A percentile compares a stretch with the other conserved stretches of the same genome.
Evolutionary conservation across 2,329 filamentous ascomycete species (phyloP).

Genomic region (Fusarium solani-melongenae): DNA sequence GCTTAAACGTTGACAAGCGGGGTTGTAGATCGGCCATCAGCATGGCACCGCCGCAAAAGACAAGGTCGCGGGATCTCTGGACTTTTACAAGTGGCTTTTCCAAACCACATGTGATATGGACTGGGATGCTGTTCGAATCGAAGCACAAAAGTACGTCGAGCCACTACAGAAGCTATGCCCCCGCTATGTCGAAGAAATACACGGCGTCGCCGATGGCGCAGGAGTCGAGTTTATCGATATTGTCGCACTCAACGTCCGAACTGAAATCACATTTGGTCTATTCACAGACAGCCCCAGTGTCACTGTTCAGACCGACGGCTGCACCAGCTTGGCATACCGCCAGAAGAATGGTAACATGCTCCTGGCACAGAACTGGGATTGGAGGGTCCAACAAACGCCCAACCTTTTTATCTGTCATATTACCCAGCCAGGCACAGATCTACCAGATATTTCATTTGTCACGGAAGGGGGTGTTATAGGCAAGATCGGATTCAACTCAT

Average conservation of each 20-base stretch:
- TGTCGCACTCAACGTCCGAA: conserved; percentile 62
- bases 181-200: conserved; percentile 51
- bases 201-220: conserved; percentile 65
- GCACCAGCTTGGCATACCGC: conserved; percentile 62
- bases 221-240: conserved; percentile 59
- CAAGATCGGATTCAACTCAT: conserved; percentile 72
- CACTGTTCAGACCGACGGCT: conserved; percentile 59
- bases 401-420: conserved; percentile 63
- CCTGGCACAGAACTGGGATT: conserved; percentile 71
- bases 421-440: conserved; percentile 46
- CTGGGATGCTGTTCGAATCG: conserved; percentile 22
- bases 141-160: conserved; percentile 25
- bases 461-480: conserved; percentile 71
- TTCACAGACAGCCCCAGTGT: conserved; percentile 47
- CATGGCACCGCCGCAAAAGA: conserved; percentile 26
- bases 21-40: conserved; percentile 23
- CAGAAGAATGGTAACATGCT: conserved; percentile 45
- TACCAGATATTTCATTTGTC: conserved; percentile 64
- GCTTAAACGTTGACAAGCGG: too few relatives aligned
- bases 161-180: conserved; percentile 14
- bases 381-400: conserved; percentile 60
- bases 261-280: conserved; percentile 57
- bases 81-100: conserved; percentile 30
- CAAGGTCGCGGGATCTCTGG: conserved; percentile 23
- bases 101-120: conserved; percentile 27